phyloP scores from a whole-genome alignment of 345 rosid genomes.

The Pistacia atlantica region DNA sequence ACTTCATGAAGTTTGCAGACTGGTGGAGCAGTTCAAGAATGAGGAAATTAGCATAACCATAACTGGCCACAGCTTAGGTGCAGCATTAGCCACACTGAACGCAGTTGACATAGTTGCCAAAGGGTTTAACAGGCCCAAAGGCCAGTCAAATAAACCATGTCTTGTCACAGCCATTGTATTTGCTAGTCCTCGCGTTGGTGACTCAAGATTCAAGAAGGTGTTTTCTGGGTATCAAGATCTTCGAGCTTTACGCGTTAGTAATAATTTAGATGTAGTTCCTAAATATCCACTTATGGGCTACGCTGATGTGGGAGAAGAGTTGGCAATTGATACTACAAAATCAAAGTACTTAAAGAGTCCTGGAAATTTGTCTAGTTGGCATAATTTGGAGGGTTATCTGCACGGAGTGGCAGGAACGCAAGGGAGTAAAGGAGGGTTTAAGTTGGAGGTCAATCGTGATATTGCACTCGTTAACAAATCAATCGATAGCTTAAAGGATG shows the following conservation, averaged over 20 bases:
- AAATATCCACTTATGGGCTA: conserved; percentile 65
- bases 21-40: conserved; percentile 51
- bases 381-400: conserved; percentile 63
- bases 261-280: conserved; percentile 63
- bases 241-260: conserved; percentile 48
- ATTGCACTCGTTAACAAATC: conserved; percentile 62
- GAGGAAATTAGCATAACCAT: conserved; percentile 74
- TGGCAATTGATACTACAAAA: conserved; percentile 57
- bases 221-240: conserved; percentile 50
- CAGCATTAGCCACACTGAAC: conserved; percentile 58
- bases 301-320: conserved; percentile 67
- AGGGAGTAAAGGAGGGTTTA: conserved; percentile 57
- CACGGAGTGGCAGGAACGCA: conserved; percentile 86
- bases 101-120: conserved; percentile 65
- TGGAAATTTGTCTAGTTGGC: conserved; percentile 47
- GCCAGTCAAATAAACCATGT: conserved; percentile 25
- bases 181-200: conserved; percentile 74
- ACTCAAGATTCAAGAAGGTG: conserved; percentile 42
- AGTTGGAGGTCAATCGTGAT: conserved; percentile 58
- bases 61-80: conserved; percentile 72
- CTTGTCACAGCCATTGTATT: conserved; percentile 61
- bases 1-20: conserved; percentile 48
- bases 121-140: conserved; percentile 47
- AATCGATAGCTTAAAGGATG: conserved; percentile 55
- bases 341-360: conserved; percentile 66